Base-by-base conservation (phyloP, 257 asterid genomes). In the Salvia miltiorrhiza region DNA sequence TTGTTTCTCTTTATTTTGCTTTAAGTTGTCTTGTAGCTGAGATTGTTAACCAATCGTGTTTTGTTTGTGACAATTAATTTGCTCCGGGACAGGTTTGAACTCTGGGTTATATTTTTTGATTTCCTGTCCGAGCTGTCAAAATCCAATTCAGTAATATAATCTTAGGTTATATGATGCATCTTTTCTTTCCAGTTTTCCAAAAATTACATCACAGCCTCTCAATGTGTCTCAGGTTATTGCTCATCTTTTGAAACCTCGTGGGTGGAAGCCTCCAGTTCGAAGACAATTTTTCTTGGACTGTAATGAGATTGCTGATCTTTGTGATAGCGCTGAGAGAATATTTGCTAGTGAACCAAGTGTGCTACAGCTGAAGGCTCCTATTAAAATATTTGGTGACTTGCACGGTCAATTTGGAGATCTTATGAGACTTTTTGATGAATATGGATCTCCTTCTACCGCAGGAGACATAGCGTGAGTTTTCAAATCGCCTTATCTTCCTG, bases 331-430 rank as follows among this genome's bases (percentile, higher is more conserved):
- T 54, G 99, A 93, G 85, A 88, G 92, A 81, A 88, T 93, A 80
- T 93, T 93, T 86, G 77, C 93, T 5, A 84, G 88, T 69, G 99
- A 90, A 80, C 96, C 97, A 63, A 93, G 89, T 74, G 99, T 93
- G 65, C 81, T 93, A 73, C 95, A 87, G 84, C 94, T 93, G 68
- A 88, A 63, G 81, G 99, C 99, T 81, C 97, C 99, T 77, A 86
- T 93, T 41, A 93, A 93, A 81, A 90, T 93, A 77, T 93, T 93
- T 82, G 99, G 99, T 72, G 99, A 93, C 80, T 83, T 93, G 79
- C 99, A 93, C 30, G 99, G 99, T 37, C 99, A 93, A 75, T 93
- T 93, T 73, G 99, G 99, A 56, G 99, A 93, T 79, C 97, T 93
- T 73, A 93, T 93, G 99, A 90, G 99, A 43, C 97, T 93, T 58